Base-by-base conservation (phyloP, 768 basidiomycete species). In the Lactarius quietus region DNA sequence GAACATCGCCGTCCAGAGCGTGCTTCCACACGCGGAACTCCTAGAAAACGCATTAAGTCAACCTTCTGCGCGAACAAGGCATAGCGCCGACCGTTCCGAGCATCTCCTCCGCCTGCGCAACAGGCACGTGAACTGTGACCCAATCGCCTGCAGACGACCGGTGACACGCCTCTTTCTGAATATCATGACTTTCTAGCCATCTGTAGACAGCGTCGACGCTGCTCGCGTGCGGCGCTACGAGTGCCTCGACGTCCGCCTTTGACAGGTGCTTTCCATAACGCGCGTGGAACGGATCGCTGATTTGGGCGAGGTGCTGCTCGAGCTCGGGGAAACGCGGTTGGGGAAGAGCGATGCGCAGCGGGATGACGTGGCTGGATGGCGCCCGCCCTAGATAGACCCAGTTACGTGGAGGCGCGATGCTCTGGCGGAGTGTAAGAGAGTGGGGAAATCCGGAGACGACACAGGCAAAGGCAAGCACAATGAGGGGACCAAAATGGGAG, bases 121-220 rank as follows among this genome's bases (percentile, higher is more conserved):
- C 78, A 0, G 86, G 80, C 12, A 86, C 72, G 6, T 74, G 81
- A 53, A 87, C 70, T 2, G 77, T 83, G 9, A 87, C 73, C 86
- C 86, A 89, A 65, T 88, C 87, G 57, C 81, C 78, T 1, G 87
- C 85, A 1, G 86, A 79, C 6, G 86, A 86, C 10, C 81, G 80
- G 57, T 73, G 67, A 35, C 85, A 69, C 57, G 83, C 78, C 55
- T 77, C 70, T 51, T 82, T 80, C n/a, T 70, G 66, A n/a, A 88
- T 75, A 20, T 82, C 85, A 62, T 85, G 78, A 2, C 76, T 75
- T 1, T 73, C 73, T 26, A 89, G 75, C 86, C 88, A 89, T 66
- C 78, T 76, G 52, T 80, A 75, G 29, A 88, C 86, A 3, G 76
- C 71, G 29, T 78, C 71, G 20, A 87, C 62, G 45, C 81, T 84